Evolutionary conservation across 148 eudicot genomes (phyloP).

Genomic region (Polygonum aviculare): DNA sequence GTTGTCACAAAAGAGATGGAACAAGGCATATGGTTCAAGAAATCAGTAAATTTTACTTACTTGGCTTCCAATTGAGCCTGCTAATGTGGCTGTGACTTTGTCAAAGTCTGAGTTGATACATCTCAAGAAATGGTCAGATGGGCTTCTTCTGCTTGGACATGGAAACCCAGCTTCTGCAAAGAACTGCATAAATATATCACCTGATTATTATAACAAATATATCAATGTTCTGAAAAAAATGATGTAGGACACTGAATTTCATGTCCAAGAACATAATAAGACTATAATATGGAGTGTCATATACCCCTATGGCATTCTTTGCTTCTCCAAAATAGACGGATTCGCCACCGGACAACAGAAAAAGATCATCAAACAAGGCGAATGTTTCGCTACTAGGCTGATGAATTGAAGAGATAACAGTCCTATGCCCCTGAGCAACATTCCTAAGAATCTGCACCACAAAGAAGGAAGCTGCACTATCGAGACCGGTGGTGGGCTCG

Average conservation of each 20-base stretch:
- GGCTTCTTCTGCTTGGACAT: slow-evolving; percentile 81
- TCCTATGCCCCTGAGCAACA: slow-evolving; percentile 55
- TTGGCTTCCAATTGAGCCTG: slow-evolving; percentile 47
- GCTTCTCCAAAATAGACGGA: slow-evolving; percentile 72
- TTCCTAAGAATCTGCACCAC: slow-evolving; percentile 72
- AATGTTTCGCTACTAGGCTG: slow-evolving; percentile 90
- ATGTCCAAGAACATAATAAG: no score
- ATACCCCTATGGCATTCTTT: slow-evolving; percentile 48
- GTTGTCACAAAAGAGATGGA: not conserved
- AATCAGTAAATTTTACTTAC: slow-evolving; percentile 25
- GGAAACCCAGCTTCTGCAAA: slow-evolving; percentile 84
- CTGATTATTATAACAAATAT: no score
- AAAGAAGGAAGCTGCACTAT: slow-evolving; percentile 81
- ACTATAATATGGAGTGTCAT: not conserved
- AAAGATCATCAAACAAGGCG: slow-evolving; percentile 76
- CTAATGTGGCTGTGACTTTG: slow-evolving; percentile 59
- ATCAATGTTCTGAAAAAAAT: no score
- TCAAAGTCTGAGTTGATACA: slow-evolving; percentile 88
- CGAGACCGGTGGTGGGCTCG: slow-evolving; percentile 85
- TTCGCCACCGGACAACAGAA: slow-evolving; percentile 65
- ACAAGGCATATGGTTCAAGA: not conserved
- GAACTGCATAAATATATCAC: slow-evolving; percentile 35
- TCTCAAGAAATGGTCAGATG: slow-evolving; percentile 87
- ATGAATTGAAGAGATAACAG: slow-evolving; percentile 68
- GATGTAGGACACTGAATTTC: no score